These are phyloP conservation scores for Lachnellula occidentalis DNA, from an alignment of 2,329 filamentous ascomycete genomes.

Conservation along the genomic window DNA sequence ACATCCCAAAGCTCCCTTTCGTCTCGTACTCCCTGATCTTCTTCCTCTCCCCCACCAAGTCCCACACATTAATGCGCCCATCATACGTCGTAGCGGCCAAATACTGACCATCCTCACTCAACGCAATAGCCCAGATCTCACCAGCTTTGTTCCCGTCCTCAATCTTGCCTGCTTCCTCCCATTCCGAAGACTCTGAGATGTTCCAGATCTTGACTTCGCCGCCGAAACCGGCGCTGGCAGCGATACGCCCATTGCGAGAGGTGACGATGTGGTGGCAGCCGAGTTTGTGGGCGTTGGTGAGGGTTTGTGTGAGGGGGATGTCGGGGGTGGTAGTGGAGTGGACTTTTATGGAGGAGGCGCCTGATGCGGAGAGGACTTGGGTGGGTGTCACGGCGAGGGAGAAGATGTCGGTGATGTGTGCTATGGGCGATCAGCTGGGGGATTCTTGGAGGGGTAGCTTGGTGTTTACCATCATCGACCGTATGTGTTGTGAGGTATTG, in stretches of 20 bases:
- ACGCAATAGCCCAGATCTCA: slow-evolving; percentile 80
- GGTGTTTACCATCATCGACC: slow-evolving; percentile 70
- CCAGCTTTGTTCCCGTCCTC: slow-evolving; percentile 53
- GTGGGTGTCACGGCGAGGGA: slow-evolving; percentile 70
- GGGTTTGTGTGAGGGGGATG: slow-evolving; percentile 73
- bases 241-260: slow-evolving; percentile 61
- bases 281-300: slow-evolving; percentile 74
- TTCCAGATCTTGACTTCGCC: slow-evolving; percentile 85
- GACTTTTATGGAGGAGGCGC: slow-evolving; percentile 74
- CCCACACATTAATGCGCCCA: slow-evolving; percentile 86
- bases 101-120: slow-evolving; percentile 78
- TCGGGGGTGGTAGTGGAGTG: slow-evolving; percentile 67
- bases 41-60: slow-evolving; percentile 48
- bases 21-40: slow-evolving; percentile 85
- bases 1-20: slow-evolving; percentile 85
- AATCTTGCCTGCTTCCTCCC: slow-evolving; percentile 44
- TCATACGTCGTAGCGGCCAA: slow-evolving; percentile 85
- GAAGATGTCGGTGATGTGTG: slow-evolving; percentile 81
- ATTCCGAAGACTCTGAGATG: slow-evolving; percentile 52
- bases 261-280: slow-evolving; percentile 87
- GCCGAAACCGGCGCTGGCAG: slow-evolving; percentile 81
- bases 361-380: slow-evolving; percentile 76
- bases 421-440: slow-evolving; percentile 40
- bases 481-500: slow-evolving; percentile 95
- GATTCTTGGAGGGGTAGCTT: slow-evolving; percentile 14